Percentiles rank a stretch among this genome's conserved stretches.
These are phyloP conservation scores for Parmelia sp. DNA, from an alignment of 495 filamentous ascomycete genomes.

Conservation along the genomic window DNA sequence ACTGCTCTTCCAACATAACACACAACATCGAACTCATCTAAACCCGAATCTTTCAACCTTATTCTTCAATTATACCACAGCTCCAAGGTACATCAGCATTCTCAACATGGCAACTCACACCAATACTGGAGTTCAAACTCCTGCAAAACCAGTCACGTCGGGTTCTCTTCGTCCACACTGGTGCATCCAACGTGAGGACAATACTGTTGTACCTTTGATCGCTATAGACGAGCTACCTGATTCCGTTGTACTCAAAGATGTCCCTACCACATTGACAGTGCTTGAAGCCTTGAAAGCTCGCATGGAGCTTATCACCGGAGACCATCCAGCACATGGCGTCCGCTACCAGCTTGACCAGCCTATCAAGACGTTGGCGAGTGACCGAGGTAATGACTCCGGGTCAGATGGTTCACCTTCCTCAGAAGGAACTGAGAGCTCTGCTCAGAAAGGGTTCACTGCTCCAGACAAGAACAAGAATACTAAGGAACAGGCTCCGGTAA, in stretches of 20 bases:
- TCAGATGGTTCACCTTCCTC: not conserved
- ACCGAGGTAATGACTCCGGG: not conserved
- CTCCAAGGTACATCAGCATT: not conserved
- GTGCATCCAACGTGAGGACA: constrained; percentile 53
- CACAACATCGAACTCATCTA: not conserved
- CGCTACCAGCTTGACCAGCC: constrained; percentile 6
- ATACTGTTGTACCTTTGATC: constrained; percentile 54
- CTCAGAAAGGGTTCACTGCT: not conserved
- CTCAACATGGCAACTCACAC: not conserved
- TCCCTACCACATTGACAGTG: constrained; percentile 32
- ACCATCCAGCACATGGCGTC: not conserved
- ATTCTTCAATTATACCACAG: not conserved
- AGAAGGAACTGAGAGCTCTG: not conserved
- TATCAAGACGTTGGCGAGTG: not conserved
- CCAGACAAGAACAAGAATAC: constrained; percentile 2
- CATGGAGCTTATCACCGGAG: constrained; percentile 42
- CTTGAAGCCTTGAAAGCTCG: constrained; percentile 35
- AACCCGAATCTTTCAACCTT: not conserved
- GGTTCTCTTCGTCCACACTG: constrained; percentile 38
- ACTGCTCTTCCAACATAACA: not conserved
- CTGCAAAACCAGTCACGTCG: constrained; percentile 19
- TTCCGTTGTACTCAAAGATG: constrained; percentile 33
- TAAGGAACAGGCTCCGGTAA: not conserved
- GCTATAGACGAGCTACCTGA: constrained; percentile 58
- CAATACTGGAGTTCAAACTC: not conserved